Evolutionary conservation across 306 rosid genomes (phyloP).

Genomic region (Lathyrus sativus): DNA sequence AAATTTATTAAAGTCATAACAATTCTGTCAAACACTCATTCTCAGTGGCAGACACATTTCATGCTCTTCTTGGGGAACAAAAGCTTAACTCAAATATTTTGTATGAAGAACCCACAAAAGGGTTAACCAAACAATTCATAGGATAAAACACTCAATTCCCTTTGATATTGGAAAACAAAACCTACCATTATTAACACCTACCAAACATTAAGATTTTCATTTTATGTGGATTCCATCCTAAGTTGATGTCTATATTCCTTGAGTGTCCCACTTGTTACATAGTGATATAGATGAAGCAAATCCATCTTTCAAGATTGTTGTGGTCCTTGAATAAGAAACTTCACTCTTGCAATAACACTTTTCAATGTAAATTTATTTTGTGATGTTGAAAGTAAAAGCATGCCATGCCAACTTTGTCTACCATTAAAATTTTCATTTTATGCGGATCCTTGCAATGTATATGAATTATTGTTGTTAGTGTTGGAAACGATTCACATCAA

Average conservation of each 20-base stretch:
- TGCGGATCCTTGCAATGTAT: too few relatives aligned
- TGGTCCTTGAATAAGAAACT: constrained; percentile 10
- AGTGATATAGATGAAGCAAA: constrained; percentile 33
- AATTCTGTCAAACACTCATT: constrained; percentile 45
- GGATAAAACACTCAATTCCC: constrained; percentile 60
- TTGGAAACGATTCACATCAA: too few relatives aligned
- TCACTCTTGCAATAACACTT: not conserved
- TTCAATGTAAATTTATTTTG: not conserved
- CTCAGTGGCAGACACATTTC: constrained; percentile 80
- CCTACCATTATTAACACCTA: not conserved
- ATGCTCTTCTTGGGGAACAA: constrained; percentile 79
- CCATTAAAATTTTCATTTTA: not conserved
- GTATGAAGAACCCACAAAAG: constrained; percentile 77
- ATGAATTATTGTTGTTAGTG: too few relatives aligned
- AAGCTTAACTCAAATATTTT: constrained; percentile 58
- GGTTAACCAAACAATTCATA: constrained; percentile 64
- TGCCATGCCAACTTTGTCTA: constrained; percentile 1
- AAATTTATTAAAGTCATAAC: too few relatives aligned
- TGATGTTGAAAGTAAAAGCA: not conserved
- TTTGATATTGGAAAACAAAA: constrained; percentile 44
- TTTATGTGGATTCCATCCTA: constrained; percentile 3
- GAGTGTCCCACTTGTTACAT: constrained; percentile 17
- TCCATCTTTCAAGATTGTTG: constrained; percentile 28
- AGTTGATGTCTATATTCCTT: constrained; percentile 8
- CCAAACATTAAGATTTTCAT: not conserved